Base-by-base conservation (phyloP, 2,329 filamentous ascomycete species). In the Aspergillus quadrilineatus region DNA sequence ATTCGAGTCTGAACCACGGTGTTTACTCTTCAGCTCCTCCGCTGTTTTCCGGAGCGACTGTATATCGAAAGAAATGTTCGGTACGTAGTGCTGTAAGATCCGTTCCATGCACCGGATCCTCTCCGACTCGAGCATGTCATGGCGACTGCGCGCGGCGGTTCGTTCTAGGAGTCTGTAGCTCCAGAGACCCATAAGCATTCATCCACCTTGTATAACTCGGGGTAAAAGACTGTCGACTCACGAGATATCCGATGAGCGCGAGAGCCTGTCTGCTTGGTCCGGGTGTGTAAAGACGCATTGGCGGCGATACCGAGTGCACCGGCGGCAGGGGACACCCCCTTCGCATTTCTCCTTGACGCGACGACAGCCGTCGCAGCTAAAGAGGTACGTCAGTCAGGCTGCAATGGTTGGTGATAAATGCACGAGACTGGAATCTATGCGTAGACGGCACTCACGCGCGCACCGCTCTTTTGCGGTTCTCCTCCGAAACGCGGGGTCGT, bases 311-410 rank as follows among this genome's bases (percentile, higher is more conserved):
- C 79, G 79, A 55, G 77, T 72, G 64, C 81, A 83, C 53, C 81
- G 72, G 46, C 79, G 77, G 63, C 81, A 83, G 1, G 81, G 81
- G 15, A 81, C 73, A 49, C 80, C 81, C 46, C 81, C 81, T 62
- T 83, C 80, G 63, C 81, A 83, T 69, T 82, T 82, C 66, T 83
- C 81, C 64, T 83, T 83, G 56, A 80, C 75, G 59, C 80, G 75
- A 57, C 81, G 79, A 66, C 80, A 83, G 51, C 78, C 78, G 64
- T 82, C 80, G 63, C 81, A 83, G 57, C 81, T 83, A 55, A 6
- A 14, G 36, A 22, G 34, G 17, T n/a, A 46, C 14, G 32, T 52
- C 22, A 45, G 32, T 32, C 30, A 4, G 17, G 17, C 3, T 9
- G 5, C 17, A 28, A 32, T n/a, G 26, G 9, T 10, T 39, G n/a